A percentile compares a stretch with the other conserved stretches of the same genome.
These are phyloP conservation scores for Penicillium antarcticum DNA, from an alignment of 495 filamentous ascomycete species.

Conservation along the genomic window DNA sequence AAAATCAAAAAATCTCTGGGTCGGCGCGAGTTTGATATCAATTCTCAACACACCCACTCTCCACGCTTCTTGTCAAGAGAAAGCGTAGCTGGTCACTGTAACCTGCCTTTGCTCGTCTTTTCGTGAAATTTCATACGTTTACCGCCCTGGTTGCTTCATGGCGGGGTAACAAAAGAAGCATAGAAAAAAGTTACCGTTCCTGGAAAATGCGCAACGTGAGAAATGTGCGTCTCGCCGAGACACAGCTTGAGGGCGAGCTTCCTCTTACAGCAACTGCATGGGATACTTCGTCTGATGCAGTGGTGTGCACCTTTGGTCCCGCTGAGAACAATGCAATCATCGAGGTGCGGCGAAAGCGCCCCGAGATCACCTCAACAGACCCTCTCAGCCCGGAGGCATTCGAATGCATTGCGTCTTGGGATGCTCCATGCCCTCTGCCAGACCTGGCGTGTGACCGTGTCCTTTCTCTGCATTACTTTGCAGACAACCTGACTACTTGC, in stretches of 20 bases:
- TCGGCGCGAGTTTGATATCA: slow-evolving; percentile 26
- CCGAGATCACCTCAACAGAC: slow-evolving; percentile 33
- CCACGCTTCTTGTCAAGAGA: not conserved
- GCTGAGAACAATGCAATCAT: slow-evolving; percentile 58
- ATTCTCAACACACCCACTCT: slow-evolving; percentile 18
- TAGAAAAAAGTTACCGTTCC: slow-evolving; percentile 20
- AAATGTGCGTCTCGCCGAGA: slow-evolving; percentile 63
- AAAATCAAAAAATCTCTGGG: slow-evolving; percentile 46
- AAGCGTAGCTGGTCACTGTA: not conserved
- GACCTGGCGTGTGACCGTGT: slow-evolving; percentile 68
- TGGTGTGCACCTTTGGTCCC: slow-evolving; percentile 75
- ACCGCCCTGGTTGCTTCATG: slow-evolving; percentile 27
- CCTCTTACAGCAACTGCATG: slow-evolving; percentile 70
- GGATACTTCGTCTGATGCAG: slow-evolving; percentile 67
- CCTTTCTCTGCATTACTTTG: slow-evolving; percentile 76
- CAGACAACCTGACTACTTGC: slow-evolving; percentile 70
- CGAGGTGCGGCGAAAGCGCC: slow-evolving; percentile 54
- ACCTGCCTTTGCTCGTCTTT: slow-evolving; percentile 3
- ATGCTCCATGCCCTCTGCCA: slow-evolving; percentile 69
- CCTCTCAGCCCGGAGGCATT: slow-evolving; percentile 37
- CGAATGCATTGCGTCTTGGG: slow-evolving; percentile 75
- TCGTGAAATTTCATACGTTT: slow-evolving; percentile 2
- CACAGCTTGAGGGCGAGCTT: slow-evolving; percentile 49
- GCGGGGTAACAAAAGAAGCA: slow-evolving; percentile 36
- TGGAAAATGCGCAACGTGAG: slow-evolving; percentile 73